Percentiles rank a stretch among this genome's conserved stretches.
Evolutionary conservation across 176 grass and related monocot genomes (phyloP).

Genomic region (Juncus effusus): DNA sequence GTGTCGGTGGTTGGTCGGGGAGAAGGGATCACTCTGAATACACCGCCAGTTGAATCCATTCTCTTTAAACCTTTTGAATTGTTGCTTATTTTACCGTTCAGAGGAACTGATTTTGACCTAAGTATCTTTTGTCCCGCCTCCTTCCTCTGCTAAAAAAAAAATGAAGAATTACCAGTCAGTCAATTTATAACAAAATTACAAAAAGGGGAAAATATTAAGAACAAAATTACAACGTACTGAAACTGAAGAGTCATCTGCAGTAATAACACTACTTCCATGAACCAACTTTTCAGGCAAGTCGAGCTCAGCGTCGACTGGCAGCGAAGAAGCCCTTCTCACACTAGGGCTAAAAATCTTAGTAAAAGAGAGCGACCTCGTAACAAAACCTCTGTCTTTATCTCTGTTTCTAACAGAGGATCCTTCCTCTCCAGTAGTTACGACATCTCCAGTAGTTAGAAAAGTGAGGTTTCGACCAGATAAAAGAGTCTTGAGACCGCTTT

Average conservation of each 20-base stretch:
- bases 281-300: constrained; percentile 9
- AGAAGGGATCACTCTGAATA: constrained; percentile 66
- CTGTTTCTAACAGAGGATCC: constrained; percentile 22
- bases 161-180: background rate
- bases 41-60: constrained; percentile 67
- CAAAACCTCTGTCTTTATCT: constrained; percentile 29
- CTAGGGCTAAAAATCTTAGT: constrained; percentile 47
- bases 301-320: constrained; percentile 21
- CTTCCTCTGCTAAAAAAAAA: constrained; percentile 36
- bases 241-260: background rate
- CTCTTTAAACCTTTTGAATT: constrained; percentile 64
- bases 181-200: too few relatives aligned
- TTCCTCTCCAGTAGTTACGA: constrained; percentile 20
- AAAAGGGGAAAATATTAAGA: background rate
- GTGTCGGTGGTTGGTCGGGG: constrained; percentile 23
- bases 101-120: constrained; percentile 76
- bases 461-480: constrained; percentile 61
- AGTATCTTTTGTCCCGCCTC: constrained; percentile 38
- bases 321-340: constrained; percentile 46
- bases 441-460: constrained; percentile 22
- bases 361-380: constrained; percentile 40
- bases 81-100: constrained; percentile 45
- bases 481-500: constrained; percentile 37
- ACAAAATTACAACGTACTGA: constrained; percentile 29
- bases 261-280: constrained; percentile 11